Evolutionary conservation across 2,329 filamentous ascomycete species (phyloP).

Genomic region (Aspergillus candidus): DNA sequence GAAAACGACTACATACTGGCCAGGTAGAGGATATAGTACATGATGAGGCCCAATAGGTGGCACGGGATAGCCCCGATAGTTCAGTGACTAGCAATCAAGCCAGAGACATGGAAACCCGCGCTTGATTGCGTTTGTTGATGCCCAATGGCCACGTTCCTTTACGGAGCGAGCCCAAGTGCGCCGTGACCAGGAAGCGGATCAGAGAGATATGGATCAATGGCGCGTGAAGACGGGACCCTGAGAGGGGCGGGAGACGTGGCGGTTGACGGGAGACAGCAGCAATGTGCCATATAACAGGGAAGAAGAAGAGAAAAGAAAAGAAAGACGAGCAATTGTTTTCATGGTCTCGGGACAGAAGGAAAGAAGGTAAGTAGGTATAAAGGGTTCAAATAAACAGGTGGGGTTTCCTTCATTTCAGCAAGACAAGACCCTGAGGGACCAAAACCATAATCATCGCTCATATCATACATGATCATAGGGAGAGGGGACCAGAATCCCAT

Average conservation of each 20-base stretch:
- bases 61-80: constrained; percentile 16
- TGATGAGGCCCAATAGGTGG: constrained; percentile 23
- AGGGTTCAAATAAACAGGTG: constrained; percentile 27
- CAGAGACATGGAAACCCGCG: constrained; percentile 11
- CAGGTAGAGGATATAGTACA: constrained; percentile 58
- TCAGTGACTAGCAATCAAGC: constrained; percentile 19
- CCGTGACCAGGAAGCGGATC: constrained; percentile 5
- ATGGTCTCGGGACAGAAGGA: constrained; percentile 5
- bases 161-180: too few species aligned
- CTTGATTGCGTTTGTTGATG: constrained; percentile 17
- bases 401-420: constrained; percentile 18
- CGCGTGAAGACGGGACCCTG: constrained; percentile 1
- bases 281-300: constrained; percentile 10
- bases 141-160: constrained; percentile 18
- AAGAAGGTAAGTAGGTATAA: constrained; percentile 22
- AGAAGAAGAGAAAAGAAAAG: constrained; percentile 11
- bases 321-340: constrained; percentile 7
- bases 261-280: constrained; percentile 7
- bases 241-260: constrained; percentile 10
- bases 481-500: constrained; percentile 4
- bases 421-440: too few species aligned
- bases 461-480: too few species aligned
- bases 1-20: constrained; percentile 57
- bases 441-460: too few species aligned
- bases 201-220: constrained; percentile 8